Conservation (phyloP, 1,284 basidiomycete genomes). For the Malassezia arunalokei region DNA sequence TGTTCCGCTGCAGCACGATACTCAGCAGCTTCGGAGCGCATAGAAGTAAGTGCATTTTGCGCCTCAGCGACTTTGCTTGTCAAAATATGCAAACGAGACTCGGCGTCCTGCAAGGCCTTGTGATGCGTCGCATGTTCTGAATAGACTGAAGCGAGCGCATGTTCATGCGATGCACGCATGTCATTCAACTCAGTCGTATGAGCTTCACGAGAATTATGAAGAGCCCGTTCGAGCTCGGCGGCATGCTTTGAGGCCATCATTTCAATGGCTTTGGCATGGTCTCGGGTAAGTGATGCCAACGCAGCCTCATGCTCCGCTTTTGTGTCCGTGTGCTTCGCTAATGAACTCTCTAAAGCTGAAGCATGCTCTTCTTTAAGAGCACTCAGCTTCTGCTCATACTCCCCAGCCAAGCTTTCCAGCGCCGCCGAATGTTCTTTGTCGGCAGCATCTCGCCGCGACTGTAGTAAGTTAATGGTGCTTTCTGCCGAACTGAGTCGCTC, state of each 20-base stretch:
- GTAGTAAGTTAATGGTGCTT: neutral
- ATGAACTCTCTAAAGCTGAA: neutral
- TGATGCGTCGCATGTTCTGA: slow-evolving; percentile 14
- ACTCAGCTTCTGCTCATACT: neutral
- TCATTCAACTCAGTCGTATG: neutral
- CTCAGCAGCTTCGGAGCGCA: slow-evolving; percentile 20
- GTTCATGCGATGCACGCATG: neutral
- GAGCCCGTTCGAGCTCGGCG: slow-evolving; percentile 2
- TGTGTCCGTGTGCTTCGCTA: neutral
- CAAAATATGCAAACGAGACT: neutral
- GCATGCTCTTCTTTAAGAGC: neutral
- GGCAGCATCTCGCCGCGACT: slow-evolving; percentile 1
- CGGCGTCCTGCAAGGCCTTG: slow-evolving; percentile 8
- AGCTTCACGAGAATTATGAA: slow-evolving; percentile 5
- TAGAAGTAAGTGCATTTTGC: slow-evolving; percentile 12
- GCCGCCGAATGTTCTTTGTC: slow-evolving; percentile 3
- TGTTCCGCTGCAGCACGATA: slow-evolving; percentile 19
- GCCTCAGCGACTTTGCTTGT: slow-evolving; percentile 4
- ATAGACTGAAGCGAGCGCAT: neutral
- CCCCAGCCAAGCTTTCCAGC: neutral
- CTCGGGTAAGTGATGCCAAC: neutral
- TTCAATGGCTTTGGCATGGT: neutral
- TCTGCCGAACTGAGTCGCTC: neutral
- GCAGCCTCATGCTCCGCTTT: neutral
- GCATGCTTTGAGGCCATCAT: neutral